Percentiles rank a stretch among this genome's conserved stretches.
phyloP scores from a whole-genome alignment of 1,139 yeast genomes.

The Kluyveromyces marxianus region DNA sequence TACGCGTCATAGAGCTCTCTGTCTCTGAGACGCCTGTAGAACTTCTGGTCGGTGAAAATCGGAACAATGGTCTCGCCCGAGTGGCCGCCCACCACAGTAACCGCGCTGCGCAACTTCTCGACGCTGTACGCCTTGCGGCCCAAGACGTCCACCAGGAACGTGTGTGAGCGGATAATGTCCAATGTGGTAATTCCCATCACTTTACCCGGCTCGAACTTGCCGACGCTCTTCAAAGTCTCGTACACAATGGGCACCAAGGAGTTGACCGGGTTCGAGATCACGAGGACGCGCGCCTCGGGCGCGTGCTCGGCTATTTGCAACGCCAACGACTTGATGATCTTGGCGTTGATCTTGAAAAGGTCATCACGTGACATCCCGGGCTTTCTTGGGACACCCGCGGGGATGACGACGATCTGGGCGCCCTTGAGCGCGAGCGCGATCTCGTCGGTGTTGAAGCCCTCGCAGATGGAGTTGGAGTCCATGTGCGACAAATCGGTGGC shows the following conservation, averaged over 20 bases:
- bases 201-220: conserved; percentile 48
- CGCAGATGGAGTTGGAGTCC: conserved; percentile 38
- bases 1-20: conserved; percentile 36
- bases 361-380: conserved; percentile 80
- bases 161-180: conserved; percentile 63
- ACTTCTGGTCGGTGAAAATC: conserved; percentile 25
- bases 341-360: conserved; percentile 65
- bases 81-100: conserved; percentile 68
- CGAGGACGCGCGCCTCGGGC: conserved; percentile 57
- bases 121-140: conserved; percentile 19
- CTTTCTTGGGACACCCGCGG: conserved; percentile 80
- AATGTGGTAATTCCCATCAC: conserved; percentile 69
- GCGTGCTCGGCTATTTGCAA: conserved; percentile 49
- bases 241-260: conserved; percentile 72
- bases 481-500: conserved; percentile 72
- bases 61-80: conserved; percentile 75
- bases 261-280: conserved; percentile 70
- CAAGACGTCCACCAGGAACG: conserved; percentile 44
- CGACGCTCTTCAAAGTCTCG: conserved; percentile 50
- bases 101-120: conserved; percentile 38
- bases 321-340: conserved; percentile 55
- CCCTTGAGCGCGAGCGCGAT: conserved; percentile 44
- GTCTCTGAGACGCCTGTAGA: conserved; percentile 17
- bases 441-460: conserved; percentile 39
- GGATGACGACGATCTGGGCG: conserved; percentile 56